Percentiles rank a stretch among this genome's conserved stretches.
phyloP scores from a whole-genome alignment of 805 yeast genomes.

The Yamadazyma takamatsuzukensis region DNA sequence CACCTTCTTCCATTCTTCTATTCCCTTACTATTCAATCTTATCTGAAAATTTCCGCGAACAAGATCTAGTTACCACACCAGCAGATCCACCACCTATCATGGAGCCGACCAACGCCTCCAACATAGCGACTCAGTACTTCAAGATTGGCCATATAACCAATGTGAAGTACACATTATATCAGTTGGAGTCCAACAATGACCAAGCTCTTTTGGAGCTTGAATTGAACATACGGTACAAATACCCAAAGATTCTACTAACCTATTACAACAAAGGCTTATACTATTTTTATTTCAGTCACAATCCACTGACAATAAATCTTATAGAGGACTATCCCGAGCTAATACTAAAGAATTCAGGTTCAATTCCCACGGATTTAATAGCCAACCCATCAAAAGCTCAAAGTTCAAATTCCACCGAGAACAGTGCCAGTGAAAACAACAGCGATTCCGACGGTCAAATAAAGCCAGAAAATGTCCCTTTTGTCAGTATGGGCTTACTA shows the following conservation, averaged over 20 bases:
- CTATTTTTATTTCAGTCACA: constrained; percentile 30
- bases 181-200: constrained; percentile 26
- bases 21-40: no score
- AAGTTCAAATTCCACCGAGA: neutral
- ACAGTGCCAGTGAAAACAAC: neutral
- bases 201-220: constrained; percentile 40
- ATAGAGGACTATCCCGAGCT: constrained; percentile 22
- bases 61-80: no score
- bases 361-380: constrained; percentile 21
- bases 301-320: constrained; percentile 13
- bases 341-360: constrained; percentile 18
- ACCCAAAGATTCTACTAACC: constrained; percentile 36
- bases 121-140: constrained; percentile 35
- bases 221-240: constrained; percentile 28
- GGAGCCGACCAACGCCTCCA: constrained; percentile 18
- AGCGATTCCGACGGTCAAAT: constrained; percentile 4
- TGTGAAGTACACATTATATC: constrained; percentile 28
- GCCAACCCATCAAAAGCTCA: constrained; percentile 26
- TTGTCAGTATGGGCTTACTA: constrained; percentile 32
- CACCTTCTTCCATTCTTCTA: no score
- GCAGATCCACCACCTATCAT: no score
- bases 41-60: no score
- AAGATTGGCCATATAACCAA: constrained; percentile 35
- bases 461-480: constrained; percentile 22
- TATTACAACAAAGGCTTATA: constrained; percentile 40